Evolutionary conservation across 179 eudicot genomes (phyloP), one percentile per base, ranked within the genome.

Genomic region (Nepenthes alata): DNA sequence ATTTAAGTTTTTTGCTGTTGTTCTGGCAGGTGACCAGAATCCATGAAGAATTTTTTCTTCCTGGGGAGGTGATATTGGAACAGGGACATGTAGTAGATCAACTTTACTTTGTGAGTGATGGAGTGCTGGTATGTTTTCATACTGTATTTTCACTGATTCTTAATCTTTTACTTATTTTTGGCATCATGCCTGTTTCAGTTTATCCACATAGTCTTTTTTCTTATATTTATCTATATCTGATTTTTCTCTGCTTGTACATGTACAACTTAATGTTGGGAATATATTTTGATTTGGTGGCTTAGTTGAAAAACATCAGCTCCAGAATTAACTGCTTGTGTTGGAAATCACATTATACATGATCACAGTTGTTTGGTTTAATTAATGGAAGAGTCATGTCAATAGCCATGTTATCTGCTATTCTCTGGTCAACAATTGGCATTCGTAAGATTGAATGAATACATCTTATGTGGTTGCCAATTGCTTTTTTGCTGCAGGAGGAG

Each of bases 31-130:
- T 85, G 53, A 93, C 67, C 61, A 78, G 74, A 74, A 85, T 93
- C 36, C 87, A 81, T 15, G 98, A 93, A 72, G 96, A 93, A 68
- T 93, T 93, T 78, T 93, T 93, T 52, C 87, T 86, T 15, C 96
- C 96, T 5, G 98, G 96, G 55, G 98, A 93, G 81, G 83, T 93
- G 44, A 83, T 89, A 74, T 65, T 89, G 75, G 95, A 93, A 74
- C 93, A 80, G 56, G 96, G 95, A 68, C 77, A 77, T 69, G 93
- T 78, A 9, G 98, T 93, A n/a, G 98, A 93, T 74, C 98, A 93
- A 69, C 81, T 93, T 47, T 93, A 93, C 77, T 80, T 93, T 67
- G 88, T 93, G 15, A 86, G 96, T 67, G 78, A 93, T 53, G 96
- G 98, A 71, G 59, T 57, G 37, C 77, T 93, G 96, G 96, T 93